Conservation (phyloP, 805 yeast species). For the Starmerella kuoi region DNA sequence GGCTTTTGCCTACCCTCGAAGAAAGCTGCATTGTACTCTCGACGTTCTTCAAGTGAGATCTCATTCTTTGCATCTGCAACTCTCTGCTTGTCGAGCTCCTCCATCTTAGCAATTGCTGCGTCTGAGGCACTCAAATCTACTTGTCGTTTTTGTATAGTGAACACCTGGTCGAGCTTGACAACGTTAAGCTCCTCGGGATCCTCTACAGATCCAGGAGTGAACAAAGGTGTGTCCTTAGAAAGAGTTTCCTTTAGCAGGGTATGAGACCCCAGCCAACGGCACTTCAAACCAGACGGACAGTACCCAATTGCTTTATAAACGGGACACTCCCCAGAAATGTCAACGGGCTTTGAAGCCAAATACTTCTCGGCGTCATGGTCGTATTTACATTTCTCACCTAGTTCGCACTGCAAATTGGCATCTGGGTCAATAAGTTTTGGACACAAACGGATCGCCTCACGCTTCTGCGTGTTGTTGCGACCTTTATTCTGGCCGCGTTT, state of each 20-base stretch:
- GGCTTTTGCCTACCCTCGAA: constrained; percentile 66
- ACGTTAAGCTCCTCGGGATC: constrained; percentile 16
- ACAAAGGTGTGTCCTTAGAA: background rate
- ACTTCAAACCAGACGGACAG: constrained; percentile 86
- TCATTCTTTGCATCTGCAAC: constrained; percentile 36
- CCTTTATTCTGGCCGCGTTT: constrained; percentile 24
- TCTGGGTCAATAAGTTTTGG: constrained; percentile 15
- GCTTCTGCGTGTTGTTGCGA: constrained; percentile 20
- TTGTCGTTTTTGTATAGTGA: constrained; percentile 45
- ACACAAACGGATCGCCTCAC: constrained; percentile 21
- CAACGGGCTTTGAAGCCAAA: constrained; percentile 52
- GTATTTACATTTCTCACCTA: constrained; percentile 59
- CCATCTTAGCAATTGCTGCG: constrained; percentile 44
- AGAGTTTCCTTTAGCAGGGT: constrained; percentile 8
- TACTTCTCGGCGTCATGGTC: constrained; percentile 64
- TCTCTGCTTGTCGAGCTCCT: constrained; percentile 16
- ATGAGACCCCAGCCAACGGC: constrained; percentile 80
- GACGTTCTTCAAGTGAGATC: constrained; percentile 45
- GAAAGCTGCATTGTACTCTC: constrained; percentile 38
- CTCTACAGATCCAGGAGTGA: constrained; percentile 5
- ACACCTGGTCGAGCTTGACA: constrained; percentile 7
- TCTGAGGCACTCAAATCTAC: constrained; percentile 48
- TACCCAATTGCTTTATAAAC: constrained; percentile 69
- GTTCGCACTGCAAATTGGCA: constrained; percentile 33
- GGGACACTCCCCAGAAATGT: constrained; percentile 72